Evolutionary conservation across 2,329 filamentous ascomycete species (phyloP).

Genomic region (Monosporascus sp.): DNA sequence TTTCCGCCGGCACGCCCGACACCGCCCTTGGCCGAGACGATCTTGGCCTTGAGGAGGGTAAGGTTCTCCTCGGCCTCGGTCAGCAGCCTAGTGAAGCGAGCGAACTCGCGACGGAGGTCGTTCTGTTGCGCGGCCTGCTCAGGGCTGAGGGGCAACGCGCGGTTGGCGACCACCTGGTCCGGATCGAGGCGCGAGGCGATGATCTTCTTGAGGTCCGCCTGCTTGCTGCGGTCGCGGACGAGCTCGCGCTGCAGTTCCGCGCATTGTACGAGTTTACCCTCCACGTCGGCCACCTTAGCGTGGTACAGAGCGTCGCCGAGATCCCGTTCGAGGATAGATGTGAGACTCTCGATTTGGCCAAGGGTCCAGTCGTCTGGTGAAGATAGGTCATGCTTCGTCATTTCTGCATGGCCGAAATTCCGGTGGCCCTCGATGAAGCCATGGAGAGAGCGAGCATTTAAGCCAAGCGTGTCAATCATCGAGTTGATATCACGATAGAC

Average conservation of each 20-base stretch:
- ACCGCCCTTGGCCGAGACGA: constrained; percentile 54
- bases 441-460: constrained; percentile 68
- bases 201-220: constrained; percentile 73
- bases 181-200: constrained; percentile 66
- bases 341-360: constrained; percentile 67
- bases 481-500: constrained; percentile 79
- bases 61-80: constrained; percentile 75
- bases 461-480: constrained; percentile 88
- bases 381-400: constrained; percentile 64
- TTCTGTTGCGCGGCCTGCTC: constrained; percentile 82
- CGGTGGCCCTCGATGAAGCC: constrained; percentile 64
- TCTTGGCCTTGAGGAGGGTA: constrained; percentile 70
- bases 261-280: constrained; percentile 63
- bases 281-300: constrained; percentile 62
- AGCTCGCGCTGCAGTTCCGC: constrained; percentile 66
- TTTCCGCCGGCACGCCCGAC: constrained; percentile 31
- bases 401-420: constrained; percentile 45
- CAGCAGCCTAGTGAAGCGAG: constrained; percentile 67
- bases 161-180: constrained; percentile 57
- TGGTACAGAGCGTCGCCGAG: constrained; percentile 61
- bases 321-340: constrained; percentile 56
- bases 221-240: constrained; percentile 65
- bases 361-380: constrained; percentile 66
- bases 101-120: constrained; percentile 72
- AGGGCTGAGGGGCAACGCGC: constrained; percentile 70